These are phyloP conservation scores for Gymnopilus junonius DNA, from an alignment of 768 basidiomycete species.

Conservation along the genomic window DNA sequence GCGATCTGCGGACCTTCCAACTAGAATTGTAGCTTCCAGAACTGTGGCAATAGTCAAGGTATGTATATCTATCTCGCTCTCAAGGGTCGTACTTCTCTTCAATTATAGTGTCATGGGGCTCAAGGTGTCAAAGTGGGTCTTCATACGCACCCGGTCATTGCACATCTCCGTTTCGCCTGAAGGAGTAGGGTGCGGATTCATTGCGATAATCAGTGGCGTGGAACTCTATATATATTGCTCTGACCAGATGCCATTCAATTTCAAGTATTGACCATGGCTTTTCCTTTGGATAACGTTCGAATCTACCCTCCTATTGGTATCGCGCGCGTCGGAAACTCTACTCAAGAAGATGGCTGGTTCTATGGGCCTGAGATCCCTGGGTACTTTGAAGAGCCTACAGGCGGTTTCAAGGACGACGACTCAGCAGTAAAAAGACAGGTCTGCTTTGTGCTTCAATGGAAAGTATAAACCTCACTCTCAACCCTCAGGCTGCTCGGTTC, in stretches of 20 bases:
- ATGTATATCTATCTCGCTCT: neutral
- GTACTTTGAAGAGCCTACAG: conserved; percentile 16
- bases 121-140: neutral
- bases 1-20: neutral
- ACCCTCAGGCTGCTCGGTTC: conserved; percentile 34
- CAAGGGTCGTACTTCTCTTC: neutral
- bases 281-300: conserved; percentile 1
- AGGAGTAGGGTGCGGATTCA: neutral
- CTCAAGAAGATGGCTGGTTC: conserved; percentile 16
- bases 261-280: conserved; percentile 5
- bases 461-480: neutral
- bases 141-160: neutral
- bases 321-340: conserved; percentile 37
- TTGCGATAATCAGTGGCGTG: neutral
- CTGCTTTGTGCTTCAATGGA: neutral
- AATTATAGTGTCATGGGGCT: neutral
- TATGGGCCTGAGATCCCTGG: conserved; percentile 35
- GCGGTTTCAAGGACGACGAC: conserved; percentile 17
- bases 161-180: neutral
- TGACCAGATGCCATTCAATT: neutral
- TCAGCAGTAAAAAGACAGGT: conserved; percentile 34
- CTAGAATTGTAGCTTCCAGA: neutral
- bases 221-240: neutral
- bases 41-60: neutral
- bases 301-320: conserved; percentile 40